These are phyloP conservation scores for Ophiostoma pallidulum DNA, from an alignment of 2,329 filamentous ascomycete species.

Conservation along the genomic window DNA sequence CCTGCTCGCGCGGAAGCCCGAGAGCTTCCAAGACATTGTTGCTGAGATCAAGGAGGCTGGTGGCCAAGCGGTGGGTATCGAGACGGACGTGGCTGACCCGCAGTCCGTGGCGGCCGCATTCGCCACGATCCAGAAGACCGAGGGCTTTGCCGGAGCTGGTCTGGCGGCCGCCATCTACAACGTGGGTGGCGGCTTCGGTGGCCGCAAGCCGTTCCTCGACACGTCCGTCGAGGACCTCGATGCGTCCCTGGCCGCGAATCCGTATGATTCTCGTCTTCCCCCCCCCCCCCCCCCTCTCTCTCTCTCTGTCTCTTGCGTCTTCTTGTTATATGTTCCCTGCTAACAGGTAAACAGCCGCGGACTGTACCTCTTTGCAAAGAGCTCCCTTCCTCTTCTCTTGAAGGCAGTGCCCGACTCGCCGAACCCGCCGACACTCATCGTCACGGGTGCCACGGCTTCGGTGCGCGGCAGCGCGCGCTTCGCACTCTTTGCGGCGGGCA, in stretches of 20 bases:
- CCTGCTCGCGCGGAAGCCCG: conserved; percentile 59
- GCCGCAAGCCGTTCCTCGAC: conserved; percentile 50
- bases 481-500: conserved; percentile 64
- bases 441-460: conserved; percentile 79
- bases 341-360: conserved; percentile 40
- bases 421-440: conserved; percentile 69
- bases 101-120: conserved; percentile 48
- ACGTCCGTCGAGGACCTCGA: conserved; percentile 41
- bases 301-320: no score
- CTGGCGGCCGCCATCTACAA: conserved; percentile 64
- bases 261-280: conserved; percentile 31
- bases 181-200: conserved; percentile 42
- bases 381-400: conserved; percentile 60
- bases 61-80: conserved; percentile 61
- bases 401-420: conserved; percentile 44
- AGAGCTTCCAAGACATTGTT: conserved; percentile 57
- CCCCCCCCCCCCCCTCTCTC: background rate
- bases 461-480: conserved; percentile 62
- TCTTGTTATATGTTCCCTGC: background rate
- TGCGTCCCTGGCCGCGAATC: conserved; percentile 34
- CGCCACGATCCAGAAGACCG: conserved; percentile 47
- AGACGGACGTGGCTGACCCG: conserved; percentile 51
- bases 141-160: conserved; percentile 37
- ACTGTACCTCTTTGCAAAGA: conserved; percentile 68
- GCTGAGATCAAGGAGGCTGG: conserved; percentile 58